Conservation (phyloP, 2,329 filamentous ascomycete species). For the Rugonectria rugulosa region DNA sequence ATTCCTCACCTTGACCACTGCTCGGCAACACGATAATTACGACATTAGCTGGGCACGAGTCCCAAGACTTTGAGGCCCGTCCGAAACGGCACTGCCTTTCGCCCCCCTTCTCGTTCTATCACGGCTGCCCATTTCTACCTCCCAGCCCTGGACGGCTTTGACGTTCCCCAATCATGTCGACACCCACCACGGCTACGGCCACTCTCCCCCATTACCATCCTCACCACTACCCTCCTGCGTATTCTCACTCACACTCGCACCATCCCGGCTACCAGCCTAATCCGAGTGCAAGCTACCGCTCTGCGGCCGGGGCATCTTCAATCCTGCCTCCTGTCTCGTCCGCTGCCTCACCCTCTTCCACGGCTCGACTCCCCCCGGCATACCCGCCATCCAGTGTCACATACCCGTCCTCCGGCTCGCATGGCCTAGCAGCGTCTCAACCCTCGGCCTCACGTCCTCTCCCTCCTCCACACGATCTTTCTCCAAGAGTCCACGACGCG, state of each 20-base stretch:
- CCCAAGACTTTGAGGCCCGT: conserved; percentile 25
- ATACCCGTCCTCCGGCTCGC: conserved; percentile 42
- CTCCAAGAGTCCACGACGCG: conserved; percentile 38
- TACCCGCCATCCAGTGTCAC: conserved; percentile 41
- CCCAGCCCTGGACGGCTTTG: conserved; percentile 36
- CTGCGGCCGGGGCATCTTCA: conserved; percentile 36
- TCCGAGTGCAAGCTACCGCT: conserved; percentile 41
- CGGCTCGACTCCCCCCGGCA: conserved; percentile 35
- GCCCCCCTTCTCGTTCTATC: conserved; percentile 15
- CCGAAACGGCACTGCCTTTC: conserved; percentile 26
- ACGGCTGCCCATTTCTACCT: conserved; percentile 23
- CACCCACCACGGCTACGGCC: conserved; percentile 78
- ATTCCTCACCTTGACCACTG: conserved; percentile 22
- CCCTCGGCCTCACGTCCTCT: conserved; percentile 39
- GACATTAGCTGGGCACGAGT: conserved; percentile 16
- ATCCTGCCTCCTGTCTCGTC: conserved; percentile 41
- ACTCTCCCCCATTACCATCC: conserved; percentile 74
- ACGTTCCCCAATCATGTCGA: conserved; percentile 70
- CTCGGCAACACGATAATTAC: conserved; percentile 22
- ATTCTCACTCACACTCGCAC: conserved; percentile 51
- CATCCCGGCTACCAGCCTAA: conserved; percentile 41
- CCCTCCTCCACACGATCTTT: conserved; percentile 43
- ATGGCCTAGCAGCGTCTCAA: conserved; percentile 43
- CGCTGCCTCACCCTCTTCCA: conserved; percentile 36
- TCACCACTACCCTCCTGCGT: conserved; percentile 66